Evolutionary conservation across 768 basidiomycete genomes (phyloP), one percentile per base, ranked within the genome.

Genomic region (Lentinula aciculospora): DNA sequence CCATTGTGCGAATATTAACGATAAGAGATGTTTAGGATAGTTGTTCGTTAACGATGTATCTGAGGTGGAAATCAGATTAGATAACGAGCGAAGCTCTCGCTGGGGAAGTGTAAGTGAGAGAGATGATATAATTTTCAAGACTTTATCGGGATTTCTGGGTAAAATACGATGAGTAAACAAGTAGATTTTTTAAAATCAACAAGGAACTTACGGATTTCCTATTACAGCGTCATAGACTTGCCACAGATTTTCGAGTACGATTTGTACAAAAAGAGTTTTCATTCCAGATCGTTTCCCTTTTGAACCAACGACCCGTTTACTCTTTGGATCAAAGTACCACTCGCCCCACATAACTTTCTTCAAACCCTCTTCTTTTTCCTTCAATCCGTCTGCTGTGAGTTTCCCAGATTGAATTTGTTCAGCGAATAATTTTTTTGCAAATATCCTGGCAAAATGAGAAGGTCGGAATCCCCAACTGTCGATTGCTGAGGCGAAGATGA

Each of bases 381-480:
- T 53, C 51, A 40, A 39, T 19, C 10, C 51, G 13, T 53, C 51
- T 5, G 19, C 7, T 4, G 51, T 39, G 32, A 53, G 19, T 37
- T 39, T 53, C 1, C 51, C 51, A 4, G 23, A 25, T 17, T 53
- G 19, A 4, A 39, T 25, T 19, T 53, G 51, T 23, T 53, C 51
- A 25, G 51, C 51, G 23, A 53, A 53, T 12, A 99, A 80, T 70
- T 96, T 98, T 37, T 82, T 77, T 0, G 92, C 89, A 70, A 94
- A 98, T 8, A 98, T 76, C 67, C 94, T 86, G 0, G 97, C 94
- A 65, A 99, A 99, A 67, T 92, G 92, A 45, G 88, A 86, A 7
- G 98, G 79, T 44, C 96, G 82, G 74, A 99, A 99, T 0, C 95
- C 97, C 96, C 96, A 98, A 3, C 96, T 94, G 62, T 98, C 94